Base-by-base conservation (phyloP, 768 basidiomycete species). In the Lactifluus subvellereus region DNA sequence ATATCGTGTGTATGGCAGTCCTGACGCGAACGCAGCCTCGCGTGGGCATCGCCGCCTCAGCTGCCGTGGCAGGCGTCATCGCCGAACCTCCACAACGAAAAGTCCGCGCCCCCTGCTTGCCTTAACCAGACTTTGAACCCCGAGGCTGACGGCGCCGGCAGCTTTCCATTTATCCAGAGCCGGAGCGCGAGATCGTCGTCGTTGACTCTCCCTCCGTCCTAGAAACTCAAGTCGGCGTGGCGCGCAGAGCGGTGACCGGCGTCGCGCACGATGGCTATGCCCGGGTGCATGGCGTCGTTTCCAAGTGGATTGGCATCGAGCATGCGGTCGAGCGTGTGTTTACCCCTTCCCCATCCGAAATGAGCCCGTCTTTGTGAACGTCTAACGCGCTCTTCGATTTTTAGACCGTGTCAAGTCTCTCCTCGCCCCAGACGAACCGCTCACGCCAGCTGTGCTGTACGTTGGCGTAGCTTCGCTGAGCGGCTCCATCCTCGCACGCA, bases 391-490 rank as follows among this genome's bases (percentile, higher is more conserved):
- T 37, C n/a, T 6, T 16, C 11, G 6, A n/a, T 14, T 16, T 48
- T 49, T 22, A 96, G 94, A 79, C 62, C 86, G 92, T 66, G 77
- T 98, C 37, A 94, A 94, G 73, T 82, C 87, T 6, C 82, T 98
- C 68, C 76, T 93, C 14, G 86, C 91, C 0, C 81, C 86, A 0
- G 79, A 88, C 57, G 96, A 98, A 75, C 78, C 86, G 1, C 82
- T 97, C 33, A 93, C 87, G 10, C 95, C 95, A 1, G 92, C 90
- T n/a, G 70, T 89, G 5, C 85, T 98, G 58, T 98, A 96, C 77
- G 88, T 91, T 51, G 91, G 93, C 54, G 82, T 98, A 54, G 86
- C 92, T 2, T 85, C 92, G 14, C 84, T 98, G 53, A 88, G 90
- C 4, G 92, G 90, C 1, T 94, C 94, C 60, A 87, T 98, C 69